Evolutionary conservation across 2,329 filamentous ascomycete species (phyloP).

Genomic region (Beauveria rudraprayagi): DNA sequence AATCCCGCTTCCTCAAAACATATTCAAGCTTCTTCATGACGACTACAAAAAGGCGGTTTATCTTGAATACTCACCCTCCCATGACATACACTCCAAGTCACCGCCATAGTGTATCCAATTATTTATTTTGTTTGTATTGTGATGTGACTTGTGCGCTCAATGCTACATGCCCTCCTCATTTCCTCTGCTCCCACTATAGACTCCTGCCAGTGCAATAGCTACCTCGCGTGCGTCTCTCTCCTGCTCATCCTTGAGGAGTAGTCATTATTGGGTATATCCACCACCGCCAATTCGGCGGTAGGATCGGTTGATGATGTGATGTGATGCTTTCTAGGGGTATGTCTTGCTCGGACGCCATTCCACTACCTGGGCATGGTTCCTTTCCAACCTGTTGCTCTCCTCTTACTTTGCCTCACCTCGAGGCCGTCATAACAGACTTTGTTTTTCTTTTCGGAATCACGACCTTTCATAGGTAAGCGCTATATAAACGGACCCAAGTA

Average conservation of each 20-base stretch:
- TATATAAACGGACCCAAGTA: too few species aligned
- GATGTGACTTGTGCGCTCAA: constrained; percentile 11
- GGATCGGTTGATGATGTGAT: constrained; percentile 6
- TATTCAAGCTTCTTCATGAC: too few species aligned
- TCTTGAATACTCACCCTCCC: background rate
- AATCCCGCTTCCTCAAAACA: too few species aligned
- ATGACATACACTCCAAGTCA: background rate
- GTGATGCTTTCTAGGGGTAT: constrained; percentile 8
- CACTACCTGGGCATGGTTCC: background rate
- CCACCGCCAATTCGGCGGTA: constrained; percentile 4
- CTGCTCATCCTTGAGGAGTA: background rate
- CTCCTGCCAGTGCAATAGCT: background rate
- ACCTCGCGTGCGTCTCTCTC: background rate
- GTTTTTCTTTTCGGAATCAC: too few species aligned
- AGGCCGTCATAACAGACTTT: constrained; percentile 9
- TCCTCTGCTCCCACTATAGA: background rate
- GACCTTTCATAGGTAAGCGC: too few species aligned
- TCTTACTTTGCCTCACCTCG: background rate
- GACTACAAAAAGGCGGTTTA: too few species aligned
- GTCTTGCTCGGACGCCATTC: background rate
- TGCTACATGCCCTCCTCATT: constrained; percentile 6
- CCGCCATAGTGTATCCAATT: background rate
- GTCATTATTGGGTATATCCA: constrained; percentile 10
- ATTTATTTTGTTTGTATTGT: constrained; percentile 8
- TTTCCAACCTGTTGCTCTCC: background rate